Evolutionary conservation across 176 grass and related monocot species (phyloP).

Genomic region (Poa pratensis): DNA sequence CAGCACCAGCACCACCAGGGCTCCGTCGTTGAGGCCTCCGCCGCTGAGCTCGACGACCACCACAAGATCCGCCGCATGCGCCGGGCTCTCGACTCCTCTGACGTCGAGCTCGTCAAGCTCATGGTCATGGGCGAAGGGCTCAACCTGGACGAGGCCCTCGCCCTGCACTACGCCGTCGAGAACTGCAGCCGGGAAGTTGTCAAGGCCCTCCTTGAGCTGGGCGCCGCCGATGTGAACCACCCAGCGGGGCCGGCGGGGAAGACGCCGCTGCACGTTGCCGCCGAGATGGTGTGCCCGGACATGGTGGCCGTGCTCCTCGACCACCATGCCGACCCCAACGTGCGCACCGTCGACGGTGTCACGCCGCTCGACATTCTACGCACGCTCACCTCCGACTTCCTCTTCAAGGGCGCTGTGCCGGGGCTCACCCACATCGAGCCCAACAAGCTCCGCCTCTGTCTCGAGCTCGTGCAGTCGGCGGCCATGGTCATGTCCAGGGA

Average conservation of each 20-base stretch:
- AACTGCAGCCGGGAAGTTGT: constrained; percentile 99
- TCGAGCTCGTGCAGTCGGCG: constrained; percentile 95
- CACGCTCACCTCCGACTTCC: constrained; percentile 97
- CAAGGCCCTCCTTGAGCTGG: constrained; percentile 94
- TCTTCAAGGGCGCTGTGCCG: constrained; percentile 95
- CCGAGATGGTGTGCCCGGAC: constrained; percentile 99
- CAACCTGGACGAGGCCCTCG: constrained; percentile 94
- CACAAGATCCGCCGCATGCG: constrained; percentile 99
- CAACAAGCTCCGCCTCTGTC: constrained; percentile 96
- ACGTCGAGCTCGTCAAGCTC: constrained; percentile 97
- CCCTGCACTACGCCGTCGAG: constrained; percentile 96
- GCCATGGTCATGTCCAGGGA: constrained; percentile 95
- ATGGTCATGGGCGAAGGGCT: constrained; percentile 99
- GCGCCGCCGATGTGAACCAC: constrained; percentile 94
- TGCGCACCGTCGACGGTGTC: constrained; percentile 93
- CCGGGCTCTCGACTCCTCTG: constrained; percentile 91
- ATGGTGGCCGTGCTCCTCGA: constrained; percentile 99
- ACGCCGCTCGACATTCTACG: constrained; percentile 95
- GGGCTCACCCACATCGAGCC: constrained; percentile 93
- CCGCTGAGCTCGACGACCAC: constrained; percentile 69
- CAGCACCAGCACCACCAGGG: constrained; percentile 55
- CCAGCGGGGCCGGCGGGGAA: constrained; percentile 81
- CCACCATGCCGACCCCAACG: constrained; percentile 98
- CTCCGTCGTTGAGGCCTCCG: constrained; percentile 38
- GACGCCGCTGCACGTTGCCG: constrained; percentile 92